Evolutionary conservation across 2,329 filamentous ascomycete genomes (phyloP).

Genomic region (Diaporthe capsici): DNA sequence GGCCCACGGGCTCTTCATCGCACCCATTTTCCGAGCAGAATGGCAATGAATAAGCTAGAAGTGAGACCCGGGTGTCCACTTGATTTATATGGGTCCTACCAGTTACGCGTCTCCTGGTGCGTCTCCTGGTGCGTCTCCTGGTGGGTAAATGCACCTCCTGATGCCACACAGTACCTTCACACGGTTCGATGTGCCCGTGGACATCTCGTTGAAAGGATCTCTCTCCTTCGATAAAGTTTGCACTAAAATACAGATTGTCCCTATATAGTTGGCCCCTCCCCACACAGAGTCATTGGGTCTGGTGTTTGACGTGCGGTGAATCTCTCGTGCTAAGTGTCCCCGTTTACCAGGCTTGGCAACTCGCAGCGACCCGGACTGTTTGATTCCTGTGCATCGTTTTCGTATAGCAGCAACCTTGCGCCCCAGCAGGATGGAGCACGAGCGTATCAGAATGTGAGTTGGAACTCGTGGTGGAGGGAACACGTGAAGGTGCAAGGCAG

Average conservation of each 20-base stretch:
- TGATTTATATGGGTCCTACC: neutral
- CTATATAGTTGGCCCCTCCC: neutral
- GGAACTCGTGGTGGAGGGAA: neutral
- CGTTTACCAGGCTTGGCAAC: neutral
- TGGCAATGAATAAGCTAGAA: neutral
- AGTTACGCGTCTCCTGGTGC: neutral
- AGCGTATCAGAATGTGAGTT: neutral
- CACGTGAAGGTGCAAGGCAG: neutral
- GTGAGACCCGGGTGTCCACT: neutral
- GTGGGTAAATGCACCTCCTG: neutral
- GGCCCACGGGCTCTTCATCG: neutral
- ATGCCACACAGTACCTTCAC: neutral
- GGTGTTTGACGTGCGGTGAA: neutral
- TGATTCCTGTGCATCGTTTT: neutral
- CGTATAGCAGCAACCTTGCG: neutral
- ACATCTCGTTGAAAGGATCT: neutral
- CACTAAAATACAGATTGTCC: neutral
- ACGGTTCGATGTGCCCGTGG: neutral
- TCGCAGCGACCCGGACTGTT: neutral
- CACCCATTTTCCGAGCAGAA: neutral
- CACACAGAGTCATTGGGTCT: neutral
- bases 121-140: neutral
- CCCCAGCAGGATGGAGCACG: neutral
- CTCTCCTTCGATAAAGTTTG: neutral
- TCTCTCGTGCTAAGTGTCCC: neutral